Evolutionary conservation across 1,284 basidiomycete species (phyloP), one percentile per base, ranked within the genome.

Genomic region (Apiotrichum brassicae): DNA sequence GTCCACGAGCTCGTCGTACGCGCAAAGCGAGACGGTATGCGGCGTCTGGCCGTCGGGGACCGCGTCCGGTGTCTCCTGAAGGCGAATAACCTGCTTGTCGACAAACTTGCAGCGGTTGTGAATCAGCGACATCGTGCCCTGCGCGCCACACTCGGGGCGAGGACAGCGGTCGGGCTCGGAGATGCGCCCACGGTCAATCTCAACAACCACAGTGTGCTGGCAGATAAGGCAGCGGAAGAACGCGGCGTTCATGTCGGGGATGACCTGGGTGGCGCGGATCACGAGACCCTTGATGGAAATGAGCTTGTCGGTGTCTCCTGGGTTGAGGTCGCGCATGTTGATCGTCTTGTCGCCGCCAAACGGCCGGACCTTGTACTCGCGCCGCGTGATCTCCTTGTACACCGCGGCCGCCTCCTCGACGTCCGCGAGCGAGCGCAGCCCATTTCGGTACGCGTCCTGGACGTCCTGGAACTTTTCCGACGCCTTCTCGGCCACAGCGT

Each of bases 181-280:
- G 61, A 98, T 97, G 70, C 90, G 87, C 34, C 94, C 94, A 12
- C 93, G 84, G 71, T 97, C 92, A 49, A 98, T 95, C 66, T 95
- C 92, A 56, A 89, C 88, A 66, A 90, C 86, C 7, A 92, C 83
- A 6, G 93, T 95, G 72, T 98, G 93, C 51, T 86, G 86, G 72
- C 95, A 98, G 34, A 85, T 86, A n/a, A 90, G 77, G 75, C 94
- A 98, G 41, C 93, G 87, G 82, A 98, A 98, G 78, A 98, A 98
- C 26, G 93, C 94, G 6, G 68, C 81, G 75, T 91, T 92, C 95
- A 98, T 98, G 73, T 98, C 94, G 2, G 95, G 94, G 51, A 98
- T 97, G 64, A 98, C 86, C 4, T 94, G 90, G 0, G 94, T 97
- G 0, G 92, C 89, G 35, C 95, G 87, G 60, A 98, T 98, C 59